Percentiles rank a stretch among this genome's conserved stretches.
phyloP scores from a whole-genome alignment of 768 basidiomycete species.

The Kwoniella mangroviensis region DNA sequence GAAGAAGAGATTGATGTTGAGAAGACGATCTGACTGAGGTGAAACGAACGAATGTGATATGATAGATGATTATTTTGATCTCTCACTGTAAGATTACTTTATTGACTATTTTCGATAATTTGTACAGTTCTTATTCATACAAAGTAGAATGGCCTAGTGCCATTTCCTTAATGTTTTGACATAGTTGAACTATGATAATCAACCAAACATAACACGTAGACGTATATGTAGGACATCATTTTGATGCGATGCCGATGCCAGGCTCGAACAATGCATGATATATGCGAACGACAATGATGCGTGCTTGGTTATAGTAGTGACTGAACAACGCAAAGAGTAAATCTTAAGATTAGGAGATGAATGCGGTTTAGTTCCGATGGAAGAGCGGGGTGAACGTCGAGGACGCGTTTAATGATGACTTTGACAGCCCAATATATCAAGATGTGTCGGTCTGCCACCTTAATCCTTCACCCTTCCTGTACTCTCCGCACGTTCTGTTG shows the following conservation, averaged over 20 bases:
- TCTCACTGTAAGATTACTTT: neutral
- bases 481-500: neutral
- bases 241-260: too few species aligned
- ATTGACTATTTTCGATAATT: neutral
- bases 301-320: too few species aligned
- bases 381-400: neutral
- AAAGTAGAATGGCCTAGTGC: slow-evolving; percentile 1
- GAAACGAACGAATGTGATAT: slow-evolving; percentile 1
- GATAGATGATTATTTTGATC: neutral
- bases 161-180: neutral
- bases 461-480: neutral
- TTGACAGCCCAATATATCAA: neutral
- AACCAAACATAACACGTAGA: neutral
- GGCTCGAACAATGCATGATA: too few species aligned
- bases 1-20: slow-evolving; percentile 36
- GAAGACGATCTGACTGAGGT: slow-evolving; percentile 18
- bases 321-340: too few species aligned
- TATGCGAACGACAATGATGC: too few species aligned
- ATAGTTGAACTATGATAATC: slow-evolving; percentile 8
- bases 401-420: neutral
- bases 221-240: too few species aligned
- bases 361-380: neutral
- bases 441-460: neutral
- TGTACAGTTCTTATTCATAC: neutral
- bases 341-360: too few species aligned